These are phyloP conservation scores for Rhexocercosporidium sp. DNA, from an alignment of 2,329 filamentous ascomycete genomes.

Conservation along the genomic window DNA sequence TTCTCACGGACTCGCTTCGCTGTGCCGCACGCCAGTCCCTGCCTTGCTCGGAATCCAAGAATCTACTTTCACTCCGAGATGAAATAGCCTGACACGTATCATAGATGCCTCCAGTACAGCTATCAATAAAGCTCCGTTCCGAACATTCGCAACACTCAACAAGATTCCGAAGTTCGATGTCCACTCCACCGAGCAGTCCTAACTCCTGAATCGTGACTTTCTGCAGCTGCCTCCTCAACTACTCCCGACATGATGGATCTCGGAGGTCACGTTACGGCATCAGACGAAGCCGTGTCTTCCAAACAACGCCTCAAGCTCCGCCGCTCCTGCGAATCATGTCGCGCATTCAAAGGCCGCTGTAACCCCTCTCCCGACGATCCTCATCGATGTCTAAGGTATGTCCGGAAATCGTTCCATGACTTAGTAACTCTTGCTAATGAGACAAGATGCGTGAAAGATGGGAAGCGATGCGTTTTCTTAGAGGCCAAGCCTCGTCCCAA, in stretches of 20 bases:
- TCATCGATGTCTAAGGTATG: slow-evolving; percentile 58
- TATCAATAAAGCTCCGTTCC: not conserved
- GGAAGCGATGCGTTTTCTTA: slow-evolving; percentile 48
- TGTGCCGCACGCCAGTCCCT: not conserved
- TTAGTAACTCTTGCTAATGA: not conserved
- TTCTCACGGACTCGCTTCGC: not conserved
- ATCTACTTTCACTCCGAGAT: not conserved
- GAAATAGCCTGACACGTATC: not conserved
- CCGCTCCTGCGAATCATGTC: slow-evolving; percentile 56
- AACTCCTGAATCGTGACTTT: too few species aligned
- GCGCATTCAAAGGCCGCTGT: slow-evolving; percentile 59
- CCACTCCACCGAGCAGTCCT: too few species aligned
- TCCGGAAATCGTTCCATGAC: not conserved
- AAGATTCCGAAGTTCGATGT: slow-evolving; percentile 7
- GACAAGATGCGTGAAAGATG: slow-evolving; percentile 28
- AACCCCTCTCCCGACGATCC: slow-evolving; percentile 51
- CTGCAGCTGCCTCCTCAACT: too few species aligned
- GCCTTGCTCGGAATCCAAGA: not conserved
- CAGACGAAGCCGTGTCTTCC: not conserved
- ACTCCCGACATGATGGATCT: not conserved
- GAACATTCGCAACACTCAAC: not conserved
- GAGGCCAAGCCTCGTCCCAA: slow-evolving; percentile 55
- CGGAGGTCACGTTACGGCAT: not conserved
- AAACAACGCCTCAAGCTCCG: slow-evolving; percentile 16
- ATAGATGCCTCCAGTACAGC: not conserved